phyloP scores from a whole-genome alignment of 1,284 basidiomycete genomes.

The Trichosporon sp. region DNA sequence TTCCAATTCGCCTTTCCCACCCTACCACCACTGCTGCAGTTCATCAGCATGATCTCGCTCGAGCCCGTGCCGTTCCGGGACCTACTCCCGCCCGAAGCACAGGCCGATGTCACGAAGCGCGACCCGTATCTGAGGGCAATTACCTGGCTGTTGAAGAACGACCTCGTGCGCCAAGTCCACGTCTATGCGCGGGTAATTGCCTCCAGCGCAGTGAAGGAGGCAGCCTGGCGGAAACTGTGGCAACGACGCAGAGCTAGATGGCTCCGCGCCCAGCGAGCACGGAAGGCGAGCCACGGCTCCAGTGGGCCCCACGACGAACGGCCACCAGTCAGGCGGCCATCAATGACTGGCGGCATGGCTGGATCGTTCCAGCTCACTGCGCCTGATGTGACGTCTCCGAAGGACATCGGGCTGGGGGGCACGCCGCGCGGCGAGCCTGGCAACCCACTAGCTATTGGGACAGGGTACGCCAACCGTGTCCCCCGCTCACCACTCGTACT shows the following conservation, averaged over 20 bases:
- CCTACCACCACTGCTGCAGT: conserved; percentile 65
- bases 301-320: background rate
- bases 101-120: conserved; percentile 43
- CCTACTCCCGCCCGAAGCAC: conserved; percentile 29
- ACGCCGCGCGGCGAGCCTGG: background rate
- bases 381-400: background rate
- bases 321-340: background rate
- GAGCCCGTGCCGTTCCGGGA: conserved; percentile 60
- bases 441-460: conserved; percentile 6
- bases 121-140: conserved; percentile 73
- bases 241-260: conserved; percentile 31
- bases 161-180: conserved; percentile 78
- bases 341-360: background rate
- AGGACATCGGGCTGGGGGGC: background rate
- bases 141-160: conserved; percentile 84
- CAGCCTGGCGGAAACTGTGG: conserved; percentile 42
- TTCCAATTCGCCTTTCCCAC: conserved; percentile 65
- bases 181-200: conserved; percentile 79
- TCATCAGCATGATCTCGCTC: conserved; percentile 66
- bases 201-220: conserved; percentile 66
- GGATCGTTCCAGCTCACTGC: background rate
- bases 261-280: conserved; percentile 20
- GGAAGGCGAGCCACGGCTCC: conserved; percentile 4
- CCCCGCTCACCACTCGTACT: conserved; percentile 10
- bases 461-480: conserved; percentile 10